Evolutionary conservation across 2,329 filamentous ascomycete genomes (phyloP), one percentile per base, ranked within the genome.

Genomic region (Thielaviopsis punctulata): DNA sequence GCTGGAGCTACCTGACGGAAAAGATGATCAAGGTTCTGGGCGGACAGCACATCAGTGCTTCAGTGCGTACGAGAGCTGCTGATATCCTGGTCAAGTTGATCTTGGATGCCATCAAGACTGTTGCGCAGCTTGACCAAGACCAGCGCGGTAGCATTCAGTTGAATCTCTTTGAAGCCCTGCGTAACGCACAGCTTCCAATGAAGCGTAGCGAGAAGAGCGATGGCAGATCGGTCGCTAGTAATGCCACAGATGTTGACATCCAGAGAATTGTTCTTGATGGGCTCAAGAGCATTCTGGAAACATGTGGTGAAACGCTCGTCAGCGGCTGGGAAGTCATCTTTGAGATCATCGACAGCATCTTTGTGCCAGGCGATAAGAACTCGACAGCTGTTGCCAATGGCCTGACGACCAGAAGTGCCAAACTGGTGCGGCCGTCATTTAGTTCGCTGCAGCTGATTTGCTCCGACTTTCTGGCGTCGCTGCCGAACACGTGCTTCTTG

Each of bases 391-490:
- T 58, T 8, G 60, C 64, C 1, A 62, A 62, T 1, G 59, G 63
- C 0, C 64, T 79, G 1, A 68, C 65, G 27, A 79, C 76, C 6
- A 69, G 74, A 48, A 90, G 88, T 12, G 73, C 80, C 45, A 82
- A 82, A 57, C 75, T 96, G 21, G 84, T 95, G 49, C 78, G 88
- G 56, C 83, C 86, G 15, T 85, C 90, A 0, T 98, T 98, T 64
- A 84, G 79, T 57, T 94, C 89, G 2, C 71, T 94, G 12, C 87
- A 96, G 63, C 77, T 98, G 2, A 84, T 98, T 45, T 94, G 89
- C 64, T 95, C 92, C 0, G 92, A 98, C 64, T 98, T 98, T 61
- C 68, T 98, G 30, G 74, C 80, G 13, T 80, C 84, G 6, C 73
- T 81, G 53, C 84, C 78, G 45, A 79, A 77, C 63, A 76, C 71